Evolutionary conservation across 345 rosid genomes (phyloP), one percentile per base, ranked within the genome.

Genomic region (Aquilaria malaccensis): DNA sequence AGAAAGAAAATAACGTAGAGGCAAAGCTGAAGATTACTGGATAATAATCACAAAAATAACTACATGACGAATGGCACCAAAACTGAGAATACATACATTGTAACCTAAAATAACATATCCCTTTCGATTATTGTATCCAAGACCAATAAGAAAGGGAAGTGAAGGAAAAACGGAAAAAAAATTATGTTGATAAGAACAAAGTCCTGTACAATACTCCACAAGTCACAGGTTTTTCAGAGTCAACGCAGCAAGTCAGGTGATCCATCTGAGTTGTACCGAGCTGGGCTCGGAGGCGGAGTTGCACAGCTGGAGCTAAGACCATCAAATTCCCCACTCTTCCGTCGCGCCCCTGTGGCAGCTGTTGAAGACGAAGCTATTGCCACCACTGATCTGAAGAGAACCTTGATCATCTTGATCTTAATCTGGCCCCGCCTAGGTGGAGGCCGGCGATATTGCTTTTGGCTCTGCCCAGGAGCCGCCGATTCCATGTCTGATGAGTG

Each of bases 341-440:
- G 59, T n/a, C 43, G 48, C 0, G 4, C 12, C 33, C 2, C 43
- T 9, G 52, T 11, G 49, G n/a, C 48, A 0, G 13, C n/a, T 11
- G 14, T 15, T 4, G 45, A 32, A 50, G 30, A 33, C 3, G 45
- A 32, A 50, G 66, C 0, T 0, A 30, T 51, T 0, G 66, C 46
- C 2, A 41, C 73, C 3, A 43, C 73, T 9, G 67, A 63, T 47
- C 33, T 33, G 37, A 65, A 15, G 6, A 71, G 0, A 9, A 2
- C 52, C 52, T 46, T 71, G 45, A 71, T 2, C 33, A 71, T 71
- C 22, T 56, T 65, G 45, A 55, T 61, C 55, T 55, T 71, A 33
- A 71, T 60, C 31, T 61, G 63, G n/a, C 70, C 74, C 66, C 74
- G 60, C 33, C n/a, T 65, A 4, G 74, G 74, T 10, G 63, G 74